These are phyloP conservation scores for Allium sativum DNA, from an alignment of 106 monocot genomes.

Conservation along the genomic window DNA sequence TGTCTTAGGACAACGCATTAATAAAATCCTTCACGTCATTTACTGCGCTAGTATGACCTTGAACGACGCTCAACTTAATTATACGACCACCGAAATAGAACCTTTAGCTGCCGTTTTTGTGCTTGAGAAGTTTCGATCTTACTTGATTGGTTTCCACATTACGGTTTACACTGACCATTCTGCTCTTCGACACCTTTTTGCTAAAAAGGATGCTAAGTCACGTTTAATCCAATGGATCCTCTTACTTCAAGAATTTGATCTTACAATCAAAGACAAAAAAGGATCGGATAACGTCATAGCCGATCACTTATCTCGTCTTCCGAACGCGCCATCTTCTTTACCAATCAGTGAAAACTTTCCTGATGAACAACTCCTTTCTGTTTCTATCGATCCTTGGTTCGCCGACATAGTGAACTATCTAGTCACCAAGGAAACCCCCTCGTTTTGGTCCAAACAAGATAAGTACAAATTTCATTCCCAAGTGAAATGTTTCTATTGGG, in stretches of 20 bases:
- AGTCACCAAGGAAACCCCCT: neutral
- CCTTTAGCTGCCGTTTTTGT: neutral
- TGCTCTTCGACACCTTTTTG: neutral
- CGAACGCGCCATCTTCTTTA: neutral
- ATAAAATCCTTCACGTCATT: neutral
- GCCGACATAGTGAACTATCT: neutral
- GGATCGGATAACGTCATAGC: neutral
- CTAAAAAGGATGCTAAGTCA: neutral
- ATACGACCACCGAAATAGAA: neutral
- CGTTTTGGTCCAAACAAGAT: neutral
- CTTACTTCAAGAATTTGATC: conserved; percentile 1
- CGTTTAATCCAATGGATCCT: neutral
- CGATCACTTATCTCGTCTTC: neutral
- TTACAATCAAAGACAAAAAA: neutral
- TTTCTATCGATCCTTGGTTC: neutral
- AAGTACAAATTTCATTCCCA: neutral
- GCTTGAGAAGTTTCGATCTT: neutral
- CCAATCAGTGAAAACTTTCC: neutral
- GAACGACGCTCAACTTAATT: neutral
- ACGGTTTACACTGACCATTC: neutral
- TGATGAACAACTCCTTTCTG: neutral
- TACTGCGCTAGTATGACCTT: neutral
- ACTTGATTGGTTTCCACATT: neutral
- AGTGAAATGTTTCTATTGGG: neutral
- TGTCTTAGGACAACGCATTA: neutral